These are phyloP conservation scores for Pilasporangium apinafurcum DNA, from an alignment of 352 stramenopile genomes.

Conservation along the genomic window DNA sequence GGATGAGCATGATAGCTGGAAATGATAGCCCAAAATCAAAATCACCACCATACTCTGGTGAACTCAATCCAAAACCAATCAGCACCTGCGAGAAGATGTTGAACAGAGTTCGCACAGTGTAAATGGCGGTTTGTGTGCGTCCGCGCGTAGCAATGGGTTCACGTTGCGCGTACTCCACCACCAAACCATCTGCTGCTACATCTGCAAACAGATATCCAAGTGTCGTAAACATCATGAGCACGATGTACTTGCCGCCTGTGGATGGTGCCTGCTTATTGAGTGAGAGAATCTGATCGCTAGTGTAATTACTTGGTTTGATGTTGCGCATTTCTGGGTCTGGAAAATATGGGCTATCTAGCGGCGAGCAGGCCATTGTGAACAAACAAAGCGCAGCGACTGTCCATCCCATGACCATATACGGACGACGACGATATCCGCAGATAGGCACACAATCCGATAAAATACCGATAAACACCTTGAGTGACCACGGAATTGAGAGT, in stretches of 20 bases:
- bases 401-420: constrained; percentile 55
- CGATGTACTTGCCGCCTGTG: constrained; percentile 25
- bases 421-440: constrained; percentile 38
- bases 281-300: constrained; percentile 12
- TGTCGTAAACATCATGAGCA: constrained; percentile 38
- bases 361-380: constrained; percentile 33
- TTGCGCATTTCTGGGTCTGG: constrained; percentile 16
- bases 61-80: constrained; percentile 36
- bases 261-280: constrained; percentile 27
- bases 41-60: constrained; percentile 27
- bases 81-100: constrained; percentile 29
- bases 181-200: constrained; percentile 40
- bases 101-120: constrained; percentile 30
- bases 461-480: constrained; percentile 53
- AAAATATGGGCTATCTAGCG: constrained; percentile 33
- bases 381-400: constrained; percentile 24
- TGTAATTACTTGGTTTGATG: constrained; percentile 18
- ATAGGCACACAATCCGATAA: constrained; percentile 44
- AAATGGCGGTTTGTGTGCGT: constrained; percentile 38
- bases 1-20: constrained; percentile 23
- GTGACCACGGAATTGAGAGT: constrained; percentile 38
- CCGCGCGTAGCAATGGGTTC: constrained; percentile 35
- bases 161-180: constrained; percentile 47
- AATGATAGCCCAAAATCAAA: constrained; percentile 38
- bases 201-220: constrained; percentile 43